Conservation (phyloP, 139 green algal genomes). For the Micractinium sp. region DNA sequence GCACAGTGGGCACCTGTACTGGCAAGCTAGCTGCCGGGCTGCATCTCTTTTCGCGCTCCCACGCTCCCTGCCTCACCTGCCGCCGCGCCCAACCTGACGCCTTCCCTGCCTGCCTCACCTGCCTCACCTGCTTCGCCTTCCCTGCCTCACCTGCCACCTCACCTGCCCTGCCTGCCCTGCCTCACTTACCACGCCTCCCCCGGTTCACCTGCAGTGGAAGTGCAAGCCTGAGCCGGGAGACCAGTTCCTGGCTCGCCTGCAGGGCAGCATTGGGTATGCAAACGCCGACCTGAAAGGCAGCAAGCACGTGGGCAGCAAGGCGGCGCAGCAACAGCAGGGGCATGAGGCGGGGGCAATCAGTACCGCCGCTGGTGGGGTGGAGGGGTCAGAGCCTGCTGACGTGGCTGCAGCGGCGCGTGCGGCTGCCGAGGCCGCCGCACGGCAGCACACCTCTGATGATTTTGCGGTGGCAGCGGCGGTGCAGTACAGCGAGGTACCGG, state of each 20-base stretch:
- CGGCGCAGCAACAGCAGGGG: neutral
- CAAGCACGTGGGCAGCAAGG: neutral
- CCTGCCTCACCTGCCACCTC: neutral
- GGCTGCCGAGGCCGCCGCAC: neutral
- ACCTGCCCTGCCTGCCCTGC: neutral
- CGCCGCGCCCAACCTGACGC: neutral
- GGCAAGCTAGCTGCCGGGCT: too few species aligned
- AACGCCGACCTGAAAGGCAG: constrained; percentile 30
- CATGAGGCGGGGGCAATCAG: too few species aligned
- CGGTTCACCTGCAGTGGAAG: neutral
- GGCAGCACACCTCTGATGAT: neutral
- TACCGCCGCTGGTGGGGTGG: neutral
- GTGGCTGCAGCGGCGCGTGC: neutral
- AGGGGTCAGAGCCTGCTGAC: too few species aligned
- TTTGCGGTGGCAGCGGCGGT: neutral
- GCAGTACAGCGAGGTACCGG: neutral
- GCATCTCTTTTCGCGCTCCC: too few species aligned
- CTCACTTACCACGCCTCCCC: too few species aligned
- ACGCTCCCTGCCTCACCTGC: neutral
- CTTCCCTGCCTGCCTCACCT: neutral
- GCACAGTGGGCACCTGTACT: neutral
- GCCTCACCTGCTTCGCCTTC: neutral
- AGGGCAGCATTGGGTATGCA: constrained; percentile 14
- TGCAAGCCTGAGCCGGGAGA: constrained; percentile 1
- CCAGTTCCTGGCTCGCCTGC: constrained; percentile 25